Evolutionary conservation across 139 green algal species (phyloP).

Genomic region (Micractinium sp.): DNA sequence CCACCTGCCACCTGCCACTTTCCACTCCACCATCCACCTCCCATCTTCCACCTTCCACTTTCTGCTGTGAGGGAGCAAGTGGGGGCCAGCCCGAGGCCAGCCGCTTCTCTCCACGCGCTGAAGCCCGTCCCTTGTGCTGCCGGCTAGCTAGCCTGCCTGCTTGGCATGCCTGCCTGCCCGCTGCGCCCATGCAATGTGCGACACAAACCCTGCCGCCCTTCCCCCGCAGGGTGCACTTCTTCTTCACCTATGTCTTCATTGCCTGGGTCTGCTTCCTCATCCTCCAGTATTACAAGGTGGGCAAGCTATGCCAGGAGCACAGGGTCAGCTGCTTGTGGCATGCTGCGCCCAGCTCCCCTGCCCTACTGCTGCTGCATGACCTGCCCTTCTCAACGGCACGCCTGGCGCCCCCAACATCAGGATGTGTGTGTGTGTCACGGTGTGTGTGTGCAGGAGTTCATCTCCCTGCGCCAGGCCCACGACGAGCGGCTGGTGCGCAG

Average conservation of each 20-base stretch:
- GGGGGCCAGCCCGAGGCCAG: too few relatives aligned
- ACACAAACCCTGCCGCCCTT: too few relatives aligned
- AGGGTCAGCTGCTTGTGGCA: not conserved
- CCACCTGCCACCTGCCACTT: too few relatives aligned
- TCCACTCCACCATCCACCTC: not conserved
- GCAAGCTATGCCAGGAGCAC: not conserved
- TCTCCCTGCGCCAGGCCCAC: constrained; percentile 15
- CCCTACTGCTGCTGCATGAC: not conserved
- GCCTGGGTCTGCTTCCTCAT: constrained; percentile 31
- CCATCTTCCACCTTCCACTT: not conserved
- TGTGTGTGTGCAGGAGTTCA: constrained; percentile 25
- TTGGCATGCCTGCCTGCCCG: not conserved
- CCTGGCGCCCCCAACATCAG: too few relatives aligned
- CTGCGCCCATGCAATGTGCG: too few relatives aligned
- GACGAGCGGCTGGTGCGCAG: constrained; percentile 13
- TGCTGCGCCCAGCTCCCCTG: not conserved
- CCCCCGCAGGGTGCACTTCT: not conserved
- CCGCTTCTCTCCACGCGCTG: too few relatives aligned
- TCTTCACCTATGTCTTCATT: constrained; percentile 15
- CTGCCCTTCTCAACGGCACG: not conserved
- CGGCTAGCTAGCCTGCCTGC: not conserved
- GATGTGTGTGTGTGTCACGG: too few relatives aligned
- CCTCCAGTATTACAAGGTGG: constrained; percentile 19
- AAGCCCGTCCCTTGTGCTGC: too few relatives aligned
- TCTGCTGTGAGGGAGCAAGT: too few relatives aligned